Evolutionary conservation across 805 yeast species (phyloP), one percentile per base, ranked within the genome.

Genomic region (Danielia oregonensis): DNA sequence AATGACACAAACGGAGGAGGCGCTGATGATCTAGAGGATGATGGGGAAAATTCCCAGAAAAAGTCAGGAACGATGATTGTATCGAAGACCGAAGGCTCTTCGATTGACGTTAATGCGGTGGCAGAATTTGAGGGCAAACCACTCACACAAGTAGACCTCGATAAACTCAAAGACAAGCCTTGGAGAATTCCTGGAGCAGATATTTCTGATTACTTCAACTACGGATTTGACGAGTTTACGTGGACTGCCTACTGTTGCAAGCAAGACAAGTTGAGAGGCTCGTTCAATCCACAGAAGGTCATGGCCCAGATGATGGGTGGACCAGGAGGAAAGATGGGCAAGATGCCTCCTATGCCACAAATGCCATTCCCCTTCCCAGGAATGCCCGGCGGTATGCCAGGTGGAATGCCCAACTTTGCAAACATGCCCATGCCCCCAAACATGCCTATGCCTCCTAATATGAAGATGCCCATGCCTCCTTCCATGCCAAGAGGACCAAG

Each of bases 111-210:
- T n/a, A 78, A 84, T 48, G 74, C 75, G 26, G 79, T 83, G 13
- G 94, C 87, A 2, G 78, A 74, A 41, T 72, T 72, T 40, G 83
- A 88, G 33, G 97, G 95, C 3, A 72, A 77, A 47, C 95, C 95
- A 4, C 67, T 93, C 31, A 86, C 95, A 0, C 79, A 83, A 46
- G 70, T 91, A 9, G 82, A 85, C 40, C 71, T 91, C 8, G 91
- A 83, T 40, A 82, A 80, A 35, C 64, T 89, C 31, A 87, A 86
- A 44, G 95, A 88, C 46, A 94, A 94, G 63, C 99, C 99, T 6
- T 93, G 99, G 99, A 76, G 98, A 55, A 79, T 85, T 44, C 97
- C 97, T 1, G 98, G 97, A 24, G 95, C 96, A 3, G 97, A 93
- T 61, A 64, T 86, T 26, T 76, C 95, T 6, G 97, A 93, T 59